Evolutionary conservation across 2,329 filamentous ascomycete genomes (phyloP).

Genomic region (Dactylellina leptospora): DNA sequence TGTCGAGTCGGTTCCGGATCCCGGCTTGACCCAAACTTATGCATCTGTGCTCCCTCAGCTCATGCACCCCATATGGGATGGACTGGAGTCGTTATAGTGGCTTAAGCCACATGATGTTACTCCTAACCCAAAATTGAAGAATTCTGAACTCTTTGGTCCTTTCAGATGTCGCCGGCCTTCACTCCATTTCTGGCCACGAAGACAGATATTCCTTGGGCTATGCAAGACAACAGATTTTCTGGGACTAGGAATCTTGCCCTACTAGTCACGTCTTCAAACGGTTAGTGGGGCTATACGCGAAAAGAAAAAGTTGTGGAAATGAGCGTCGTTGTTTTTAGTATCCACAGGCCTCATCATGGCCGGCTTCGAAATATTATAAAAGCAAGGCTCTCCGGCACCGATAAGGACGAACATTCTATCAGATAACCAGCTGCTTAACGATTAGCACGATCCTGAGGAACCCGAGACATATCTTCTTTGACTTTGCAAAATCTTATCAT

Average conservation of each 20-base stretch:
- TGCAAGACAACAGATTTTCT: no score
- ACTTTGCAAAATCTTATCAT: no score
- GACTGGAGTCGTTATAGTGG: not conserved
- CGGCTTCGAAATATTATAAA: conserved; percentile 4
- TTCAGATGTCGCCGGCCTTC: not conserved
- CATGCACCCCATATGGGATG: not conserved
- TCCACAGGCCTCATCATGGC: not conserved
- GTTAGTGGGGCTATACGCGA: not conserved
- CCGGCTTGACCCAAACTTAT: not conserved
- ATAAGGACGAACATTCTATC: not conserved
- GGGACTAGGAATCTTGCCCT: no score
- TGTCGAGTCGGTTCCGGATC: not conserved
- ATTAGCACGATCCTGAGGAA: not conserved
- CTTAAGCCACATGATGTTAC: conserved; percentile 19
- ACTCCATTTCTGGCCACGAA: no score
- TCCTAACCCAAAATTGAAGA: not conserved
- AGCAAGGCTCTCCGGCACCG: not conserved
- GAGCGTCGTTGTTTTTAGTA: not conserved
- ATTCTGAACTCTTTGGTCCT: conserved; percentile 6
- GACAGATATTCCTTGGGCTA: no score
- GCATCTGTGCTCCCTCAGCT: not conserved
- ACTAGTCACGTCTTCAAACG: not conserved
- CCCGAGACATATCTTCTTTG: not conserved
- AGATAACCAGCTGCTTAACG: not conserved
- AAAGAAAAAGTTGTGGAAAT: conserved; percentile 16